Conservation (phyloP, 2,329 filamentous ascomycete species). For the Podosphaera aphanis region DNA sequence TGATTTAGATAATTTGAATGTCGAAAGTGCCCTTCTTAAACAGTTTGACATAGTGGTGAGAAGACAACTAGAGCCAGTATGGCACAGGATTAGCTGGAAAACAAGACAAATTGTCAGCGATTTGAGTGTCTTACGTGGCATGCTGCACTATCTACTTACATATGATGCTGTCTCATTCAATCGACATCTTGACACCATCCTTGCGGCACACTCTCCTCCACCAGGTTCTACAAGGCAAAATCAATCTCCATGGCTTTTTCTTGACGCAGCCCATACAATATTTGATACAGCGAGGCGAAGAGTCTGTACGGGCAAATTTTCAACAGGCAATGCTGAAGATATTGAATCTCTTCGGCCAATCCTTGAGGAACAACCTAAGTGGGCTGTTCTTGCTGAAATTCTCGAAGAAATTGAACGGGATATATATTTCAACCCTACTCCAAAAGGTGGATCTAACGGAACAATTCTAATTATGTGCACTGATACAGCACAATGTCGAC, state of each 20-base stretch:
- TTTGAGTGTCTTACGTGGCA: slow-evolving; percentile 55
- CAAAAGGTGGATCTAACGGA: slow-evolving; percentile 69
- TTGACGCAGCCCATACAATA: slow-evolving; percentile 83
- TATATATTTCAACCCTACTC: slow-evolving; percentile 55
- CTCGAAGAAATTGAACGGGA: slow-evolving; percentile 84
- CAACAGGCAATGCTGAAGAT: slow-evolving; percentile 13
- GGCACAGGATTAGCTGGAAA: slow-evolving; percentile 89
- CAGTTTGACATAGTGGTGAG: slow-evolving; percentile 80
- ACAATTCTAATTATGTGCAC: slow-evolving; percentile 90
- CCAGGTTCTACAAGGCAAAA: slow-evolving; percentile 71
- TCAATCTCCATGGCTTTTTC: slow-evolving; percentile 86
- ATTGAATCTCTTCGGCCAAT: slow-evolving; percentile 41
- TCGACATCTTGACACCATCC: slow-evolving; percentile 80
- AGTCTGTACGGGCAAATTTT: slow-evolving; percentile 52
- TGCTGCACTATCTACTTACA: slow-evolving; percentile 61
- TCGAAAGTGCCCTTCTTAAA: slow-evolving; percentile 76
- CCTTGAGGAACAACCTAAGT: slow-evolving; percentile 87
- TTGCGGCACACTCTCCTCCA: slow-evolving; percentile 70
- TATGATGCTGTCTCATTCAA: slow-evolving; percentile 83
- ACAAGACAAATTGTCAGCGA: slow-evolving; percentile 88
- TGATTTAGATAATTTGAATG: slow-evolving; percentile 91
- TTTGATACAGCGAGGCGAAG: slow-evolving; percentile 75
- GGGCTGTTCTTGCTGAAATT: slow-evolving; percentile 70
- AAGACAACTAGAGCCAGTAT: slow-evolving; percentile 80
- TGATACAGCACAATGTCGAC: slow-evolving; percentile 63